Base-by-base conservation (phyloP, 1,284 basidiomycete species). In the Athelia psychrophila region DNA sequence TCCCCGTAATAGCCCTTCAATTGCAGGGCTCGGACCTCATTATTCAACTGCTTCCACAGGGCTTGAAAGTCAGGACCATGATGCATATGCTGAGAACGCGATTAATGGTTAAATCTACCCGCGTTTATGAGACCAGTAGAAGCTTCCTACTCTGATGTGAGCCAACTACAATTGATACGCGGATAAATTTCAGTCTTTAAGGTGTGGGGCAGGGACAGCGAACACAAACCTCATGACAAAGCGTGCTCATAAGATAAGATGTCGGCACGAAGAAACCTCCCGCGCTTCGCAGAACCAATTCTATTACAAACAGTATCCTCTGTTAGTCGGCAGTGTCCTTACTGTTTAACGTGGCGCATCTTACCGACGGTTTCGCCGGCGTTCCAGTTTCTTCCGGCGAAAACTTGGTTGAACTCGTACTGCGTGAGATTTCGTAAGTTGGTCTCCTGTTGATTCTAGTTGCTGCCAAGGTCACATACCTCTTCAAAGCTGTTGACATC, bases 331-430 rank as follows among this genome's bases (percentile, higher is more conserved):
- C n/a, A n/a, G n/a, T n/a, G n/a, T n/a, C n/a, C n/a, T n/a, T n/a
- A n/a, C n/a, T n/a, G n/a, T n/a, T n/a, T n/a, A n/a, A n/a, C n/a
- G n/a, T n/a, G n/a, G n/a, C n/a, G n/a, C 0, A 40, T 58, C 79
- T 57, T 57, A 86, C 88, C 88, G 51, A 92, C 72, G 12, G 80
- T 84, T 67, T 91, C 88, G 2, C 89, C 90, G 52, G 73, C 74
- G 54, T 91, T 87, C 89, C 89, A 92, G 62, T 91, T 92, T 44
- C 89, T 76, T 3, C 88, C 89, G 13, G 83, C 78, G 65, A 92
- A 92, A 6, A 92, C 87, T 12, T 58, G 62, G 63, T 92, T 92
- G 60, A 80, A 77, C 62, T 91, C 82, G 60, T 88, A 91, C 86
- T 88, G 55, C 3, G 15, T 25, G 16, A 16, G 44, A n/a, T 42